Percentiles rank a stretch among this genome's conserved stretches.
Evolutionary conservation across 169 alveolate genomes (phyloP).

Genomic region (Eimeria sp.): DNA sequence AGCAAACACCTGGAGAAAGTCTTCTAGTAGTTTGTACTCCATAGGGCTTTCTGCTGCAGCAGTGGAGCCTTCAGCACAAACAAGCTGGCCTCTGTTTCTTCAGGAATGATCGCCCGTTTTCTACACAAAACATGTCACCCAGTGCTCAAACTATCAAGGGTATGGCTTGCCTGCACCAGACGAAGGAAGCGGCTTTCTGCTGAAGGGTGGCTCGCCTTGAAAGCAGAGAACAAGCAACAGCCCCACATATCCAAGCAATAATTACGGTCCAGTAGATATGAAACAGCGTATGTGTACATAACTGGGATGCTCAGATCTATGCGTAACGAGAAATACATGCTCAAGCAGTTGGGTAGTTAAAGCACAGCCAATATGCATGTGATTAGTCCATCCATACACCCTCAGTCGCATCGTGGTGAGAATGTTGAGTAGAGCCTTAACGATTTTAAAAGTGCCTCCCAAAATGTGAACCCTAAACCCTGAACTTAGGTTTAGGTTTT

Average conservation of each 20-base stretch:
- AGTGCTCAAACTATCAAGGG: neutral
- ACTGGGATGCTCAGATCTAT: neutral
- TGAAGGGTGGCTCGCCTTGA: slow-evolving; percentile 15
- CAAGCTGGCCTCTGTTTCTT: neutral
- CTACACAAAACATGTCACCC: neutral
- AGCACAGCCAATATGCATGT: neutral
- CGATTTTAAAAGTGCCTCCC: neutral
- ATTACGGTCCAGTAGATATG: neutral
- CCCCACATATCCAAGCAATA: neutral
- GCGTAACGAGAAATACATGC: neutral
- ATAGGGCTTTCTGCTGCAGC: neutral
- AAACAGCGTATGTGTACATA: too few relatives aligned
- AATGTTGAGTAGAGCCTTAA: neutral
- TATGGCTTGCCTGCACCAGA: slow-evolving; percentile 10
- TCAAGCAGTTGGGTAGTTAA: neutral
- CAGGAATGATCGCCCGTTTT: neutral
- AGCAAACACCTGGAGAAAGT: neutral
- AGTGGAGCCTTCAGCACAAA: neutral
- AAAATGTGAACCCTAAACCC: neutral
- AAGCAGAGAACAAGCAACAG: slow-evolving; percentile 2
- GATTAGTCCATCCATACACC: neutral
- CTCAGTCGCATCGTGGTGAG: neutral
- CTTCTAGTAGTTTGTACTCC: neutral
- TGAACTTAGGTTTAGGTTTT: neutral
- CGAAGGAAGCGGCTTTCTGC: slow-evolving; percentile 23